Conservation (phyloP, 306 rosid species). For the Trifolium subterraneum region DNA sequence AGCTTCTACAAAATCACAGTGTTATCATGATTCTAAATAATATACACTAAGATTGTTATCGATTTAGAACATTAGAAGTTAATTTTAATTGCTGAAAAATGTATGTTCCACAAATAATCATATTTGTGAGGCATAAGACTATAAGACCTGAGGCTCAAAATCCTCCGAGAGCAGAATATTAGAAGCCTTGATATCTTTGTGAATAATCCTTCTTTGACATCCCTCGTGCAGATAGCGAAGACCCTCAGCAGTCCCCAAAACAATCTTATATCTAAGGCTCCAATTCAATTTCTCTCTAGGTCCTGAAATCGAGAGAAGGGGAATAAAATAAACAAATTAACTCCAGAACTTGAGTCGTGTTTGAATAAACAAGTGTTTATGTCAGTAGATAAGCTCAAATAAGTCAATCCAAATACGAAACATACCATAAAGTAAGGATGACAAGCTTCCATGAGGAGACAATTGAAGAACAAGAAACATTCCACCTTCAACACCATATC, state of each 20-base stretch:
- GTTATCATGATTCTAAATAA: neutral
- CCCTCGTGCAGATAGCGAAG: slow-evolving; percentile 90
- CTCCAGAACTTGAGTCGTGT: too few species aligned
- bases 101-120: slow-evolving; percentile 1
- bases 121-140: slow-evolving; percentile 21
- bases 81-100: slow-evolving; percentile 15
- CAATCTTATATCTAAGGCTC: slow-evolving; percentile 72
- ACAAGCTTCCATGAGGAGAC: slow-evolving; percentile 92
- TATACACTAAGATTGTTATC: neutral
- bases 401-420: neutral
- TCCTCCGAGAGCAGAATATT: slow-evolving; percentile 85
- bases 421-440: slow-evolving; percentile 89
- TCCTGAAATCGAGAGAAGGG: slow-evolving; percentile 50
- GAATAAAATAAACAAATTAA: neutral
- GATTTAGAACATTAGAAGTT: slow-evolving; percentile 25
- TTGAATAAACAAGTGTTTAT: neutral
- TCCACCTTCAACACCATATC: slow-evolving; percentile 98
- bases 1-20: neutral
- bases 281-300: slow-evolving; percentile 84
- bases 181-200: slow-evolving; percentile 96
- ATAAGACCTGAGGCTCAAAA: slow-evolving; percentile 95
- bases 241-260: slow-evolving; percentile 89
- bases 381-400: neutral
- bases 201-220: slow-evolving; percentile 95
- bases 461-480: slow-evolving; percentile 95